phyloP scores from a whole-genome alignment of 768 basidiomycete genomes.

The Collybiopsis luxurians region DNA sequence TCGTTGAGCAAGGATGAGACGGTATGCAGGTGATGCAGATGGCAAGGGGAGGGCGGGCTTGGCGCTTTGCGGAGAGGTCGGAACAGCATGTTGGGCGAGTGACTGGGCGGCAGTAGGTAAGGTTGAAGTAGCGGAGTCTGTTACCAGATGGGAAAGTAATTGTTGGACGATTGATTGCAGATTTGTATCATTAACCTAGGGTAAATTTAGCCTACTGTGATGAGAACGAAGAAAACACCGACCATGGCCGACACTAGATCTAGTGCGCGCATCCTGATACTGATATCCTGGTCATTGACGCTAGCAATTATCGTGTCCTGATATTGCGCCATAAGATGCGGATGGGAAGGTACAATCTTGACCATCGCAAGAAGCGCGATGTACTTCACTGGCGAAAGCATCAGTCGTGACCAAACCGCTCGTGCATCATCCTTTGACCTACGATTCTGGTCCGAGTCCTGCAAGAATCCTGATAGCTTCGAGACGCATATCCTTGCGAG shows the following conservation, averaged over 20 bases:
- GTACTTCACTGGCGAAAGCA: conserved; percentile 78
- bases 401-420: background rate
- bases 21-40: conserved; percentile 79
- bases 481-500: conserved; percentile 88
- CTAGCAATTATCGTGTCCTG: conserved; percentile 89
- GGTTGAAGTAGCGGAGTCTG: conserved; percentile 45
- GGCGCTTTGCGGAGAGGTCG: conserved; percentile 28
- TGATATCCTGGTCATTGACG: conserved; percentile 90
- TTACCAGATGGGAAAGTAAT: conserved; percentile 81
- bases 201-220: conserved; percentile 1
- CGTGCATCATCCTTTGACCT: conserved; percentile 29
- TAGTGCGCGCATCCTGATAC: conserved; percentile 93
- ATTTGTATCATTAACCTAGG: conserved; percentile 80
- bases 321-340: conserved; percentile 86
- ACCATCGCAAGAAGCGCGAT: conserved; percentile 93
- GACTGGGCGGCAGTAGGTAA: conserved; percentile 64
- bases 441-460: conserved; percentile 96
- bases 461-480: conserved; percentile 88
- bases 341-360: conserved; percentile 92
- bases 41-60: conserved; percentile 43
- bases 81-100: conserved; percentile 37
- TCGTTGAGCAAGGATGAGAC: conserved; percentile 74
- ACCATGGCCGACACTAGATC: conserved; percentile 96
- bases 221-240: conserved; percentile 14
- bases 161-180: conserved; percentile 90